Conservation (phyloP, 345 rosid genomes). For the Excoecaria agallocha region DNA sequence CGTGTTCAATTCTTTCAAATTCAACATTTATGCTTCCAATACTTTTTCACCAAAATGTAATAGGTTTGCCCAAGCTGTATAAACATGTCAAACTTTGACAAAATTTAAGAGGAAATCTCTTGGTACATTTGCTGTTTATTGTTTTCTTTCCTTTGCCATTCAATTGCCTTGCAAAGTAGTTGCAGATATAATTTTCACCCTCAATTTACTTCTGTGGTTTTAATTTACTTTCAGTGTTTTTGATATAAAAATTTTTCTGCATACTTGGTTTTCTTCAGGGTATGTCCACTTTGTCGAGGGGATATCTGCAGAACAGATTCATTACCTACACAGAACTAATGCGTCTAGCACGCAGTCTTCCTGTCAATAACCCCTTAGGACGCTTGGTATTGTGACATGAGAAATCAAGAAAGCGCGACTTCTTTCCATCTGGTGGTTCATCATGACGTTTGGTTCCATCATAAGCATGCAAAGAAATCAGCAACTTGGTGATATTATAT, state of each 20-base stretch:
- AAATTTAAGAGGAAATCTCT: not conserved
- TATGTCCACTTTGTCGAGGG: slow-evolving; percentile 94
- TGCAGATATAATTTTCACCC: not conserved
- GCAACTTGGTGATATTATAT: no score
- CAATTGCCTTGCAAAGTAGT: not conserved
- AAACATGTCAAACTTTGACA: no score
- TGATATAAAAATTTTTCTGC: slow-evolving; percentile 5
- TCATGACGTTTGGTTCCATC: no score
- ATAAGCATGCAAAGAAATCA: no score
- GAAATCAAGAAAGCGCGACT: no score
- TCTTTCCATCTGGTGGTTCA: no score
- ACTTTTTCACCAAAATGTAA: not conserved
- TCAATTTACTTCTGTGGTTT: not conserved
- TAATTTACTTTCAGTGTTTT: not conserved
- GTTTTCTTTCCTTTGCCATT: not conserved
- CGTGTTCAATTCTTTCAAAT: no score
- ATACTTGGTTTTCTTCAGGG: slow-evolving; percentile 43
- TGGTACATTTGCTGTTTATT: not conserved
- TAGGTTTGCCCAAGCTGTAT: not conserved
- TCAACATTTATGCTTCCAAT: not conserved
- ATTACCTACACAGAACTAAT: slow-evolving; percentile 39
- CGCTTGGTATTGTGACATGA: no score
- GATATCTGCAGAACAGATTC: slow-evolving; percentile 70
- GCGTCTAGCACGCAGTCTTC: not conserved
- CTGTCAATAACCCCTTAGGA: not conserved